Evolutionary conservation across 495 filamentous ascomycete genomes (phyloP).

Genomic region (Parachaetomium inaequale): DNA sequence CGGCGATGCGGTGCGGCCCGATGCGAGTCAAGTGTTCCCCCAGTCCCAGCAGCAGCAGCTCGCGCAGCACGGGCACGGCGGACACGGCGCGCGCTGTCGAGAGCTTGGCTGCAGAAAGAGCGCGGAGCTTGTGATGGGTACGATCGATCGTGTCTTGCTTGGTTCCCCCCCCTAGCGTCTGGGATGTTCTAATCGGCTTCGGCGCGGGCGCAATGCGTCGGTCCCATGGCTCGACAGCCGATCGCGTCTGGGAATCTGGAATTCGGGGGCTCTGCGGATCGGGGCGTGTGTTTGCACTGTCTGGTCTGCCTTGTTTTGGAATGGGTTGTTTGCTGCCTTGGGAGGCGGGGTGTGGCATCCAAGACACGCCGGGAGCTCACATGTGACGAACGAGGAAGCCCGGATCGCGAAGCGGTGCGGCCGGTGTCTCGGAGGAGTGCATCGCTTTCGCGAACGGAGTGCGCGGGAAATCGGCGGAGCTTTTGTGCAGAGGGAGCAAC

Average conservation of each 20-base stretch:
- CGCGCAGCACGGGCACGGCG: neutral
- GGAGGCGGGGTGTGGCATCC: neutral
- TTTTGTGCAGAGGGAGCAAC: neutral
- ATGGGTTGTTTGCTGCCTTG: neutral
- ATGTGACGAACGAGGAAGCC: slow-evolving; percentile 3
- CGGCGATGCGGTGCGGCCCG: slow-evolving; percentile 14
- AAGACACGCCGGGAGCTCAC: slow-evolving; percentile 7
- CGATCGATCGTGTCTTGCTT: neutral
- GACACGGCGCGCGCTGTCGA: neutral
- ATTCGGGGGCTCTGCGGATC: neutral
- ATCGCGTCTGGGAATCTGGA: neutral
- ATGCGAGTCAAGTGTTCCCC: neutral
- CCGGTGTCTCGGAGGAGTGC: slow-evolving; percentile 10
- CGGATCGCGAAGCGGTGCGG: slow-evolving; percentile 3
- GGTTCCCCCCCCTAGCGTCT: neutral
- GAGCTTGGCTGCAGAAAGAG: neutral
- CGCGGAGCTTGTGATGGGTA: neutral
- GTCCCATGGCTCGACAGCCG: slow-evolving; percentile 14
- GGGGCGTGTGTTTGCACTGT: slow-evolving; percentile 1
- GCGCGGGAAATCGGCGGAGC: neutral
- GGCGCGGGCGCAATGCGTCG: slow-evolving; percentile 12
- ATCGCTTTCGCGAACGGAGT: neutral
- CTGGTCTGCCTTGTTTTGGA: neutral
- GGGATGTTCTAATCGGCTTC: slow-evolving; percentile 15
- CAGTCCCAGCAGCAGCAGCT: neutral